Evolutionary conservation across 176 grass and related monocot genomes (phyloP), one percentile per base, ranked within the genome.

Genomic region (Chrysopogon serrulatus): DNA sequence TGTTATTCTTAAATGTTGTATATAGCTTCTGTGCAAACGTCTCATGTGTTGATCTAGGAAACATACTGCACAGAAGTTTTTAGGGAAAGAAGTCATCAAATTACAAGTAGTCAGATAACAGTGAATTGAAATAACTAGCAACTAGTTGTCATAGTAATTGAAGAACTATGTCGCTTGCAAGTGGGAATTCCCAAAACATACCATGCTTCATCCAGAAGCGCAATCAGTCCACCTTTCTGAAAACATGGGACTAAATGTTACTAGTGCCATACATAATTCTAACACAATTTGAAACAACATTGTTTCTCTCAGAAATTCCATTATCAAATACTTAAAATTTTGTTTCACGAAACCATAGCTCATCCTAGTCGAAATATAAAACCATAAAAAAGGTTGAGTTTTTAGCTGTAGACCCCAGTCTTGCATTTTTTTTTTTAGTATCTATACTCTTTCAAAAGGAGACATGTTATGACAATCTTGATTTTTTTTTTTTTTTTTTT

Each of bases 121-220:
- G 48, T 72, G 54, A 65, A 75, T 51, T 41, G 16, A 72, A 44
- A 86, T 41, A 72, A 71, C 70, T 32, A 59, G 66, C 35, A 86
- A 67, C 76, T 32, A 43, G 37, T 75, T 65, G 26, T 41, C 51
- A 66, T 78, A 53, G 47, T 68, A 64, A 65, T 71, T 68, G 54
- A 77, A 48, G 14, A 83, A 66, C 49, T 71, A 53, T 48, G 40
- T 30, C 43, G 10, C 10, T 83, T 78, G 68, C 39, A 79, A 82
- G 48, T 70, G 48, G 69, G 28, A 73, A 86, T 36, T 70, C 65
- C 57, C 54, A 74, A 74, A 83, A 81, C 89, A 87, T 94, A 99
- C 97, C 97, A 99, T 85, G 97, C 97, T 92, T 99, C 97, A 89
- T 99, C 97, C 77, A 99, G 81, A 90, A 99, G 93, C 28, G 97